A percentile compares a stretch with the other conserved stretches of the same genome.
These are phyloP conservation scores for Piromyces finnis DNA, from an alignment of 192 early-diverging fungal genomes.

Conservation along the genomic window DNA sequence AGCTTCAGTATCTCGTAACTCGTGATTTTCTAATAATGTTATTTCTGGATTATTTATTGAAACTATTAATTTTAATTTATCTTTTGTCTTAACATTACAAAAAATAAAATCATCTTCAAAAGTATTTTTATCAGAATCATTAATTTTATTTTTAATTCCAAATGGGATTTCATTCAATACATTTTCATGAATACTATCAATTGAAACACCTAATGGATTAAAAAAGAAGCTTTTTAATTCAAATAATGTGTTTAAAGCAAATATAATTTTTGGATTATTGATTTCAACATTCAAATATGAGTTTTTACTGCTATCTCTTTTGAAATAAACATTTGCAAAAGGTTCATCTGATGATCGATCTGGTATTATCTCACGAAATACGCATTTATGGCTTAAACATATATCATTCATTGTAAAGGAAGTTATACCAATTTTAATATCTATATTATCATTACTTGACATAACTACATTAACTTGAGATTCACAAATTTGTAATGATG, in stretches of 20 bases:
- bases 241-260: background rate
- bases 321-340: background rate
- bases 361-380: background rate
- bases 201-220: background rate
- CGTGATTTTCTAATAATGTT: background rate
- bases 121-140: background rate
- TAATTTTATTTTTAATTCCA: background rate
- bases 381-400: background rate
- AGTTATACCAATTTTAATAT: background rate
- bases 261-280: background rate
- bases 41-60: background rate
- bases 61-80: background rate
- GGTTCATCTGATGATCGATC: background rate
- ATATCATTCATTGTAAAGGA: background rate
- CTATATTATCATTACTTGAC: background rate
- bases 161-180: background rate
- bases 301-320: background rate
- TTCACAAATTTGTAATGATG: background rate
- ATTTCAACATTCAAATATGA: background rate
- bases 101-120: background rate
- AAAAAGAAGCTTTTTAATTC: background rate
- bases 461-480: background rate
- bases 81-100: background rate
- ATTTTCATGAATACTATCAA: background rate
- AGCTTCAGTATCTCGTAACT: slow-evolving; percentile 59